These are phyloP conservation scores for Citrus sp. DNA, from an alignment of 345 rosid species.

Conservation along the genomic window DNA sequence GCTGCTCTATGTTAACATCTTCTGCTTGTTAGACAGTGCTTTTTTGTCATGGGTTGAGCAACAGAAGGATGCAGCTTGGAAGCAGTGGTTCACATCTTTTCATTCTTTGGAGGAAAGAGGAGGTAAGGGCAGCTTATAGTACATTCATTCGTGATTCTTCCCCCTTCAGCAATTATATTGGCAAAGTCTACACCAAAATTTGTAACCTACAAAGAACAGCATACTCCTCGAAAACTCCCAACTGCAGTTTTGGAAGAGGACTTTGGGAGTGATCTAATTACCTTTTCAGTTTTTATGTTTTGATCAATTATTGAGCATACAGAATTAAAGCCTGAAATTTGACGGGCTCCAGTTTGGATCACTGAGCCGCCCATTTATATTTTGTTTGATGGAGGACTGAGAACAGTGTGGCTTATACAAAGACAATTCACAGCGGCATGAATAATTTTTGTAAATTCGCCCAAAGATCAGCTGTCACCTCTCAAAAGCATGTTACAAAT, in stretches of 20 bases:
- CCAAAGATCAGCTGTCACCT: not conserved
- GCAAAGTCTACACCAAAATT: slow-evolving; percentile 1
- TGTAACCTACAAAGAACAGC: slow-evolving; percentile 13
- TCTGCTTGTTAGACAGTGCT: slow-evolving; percentile 87
- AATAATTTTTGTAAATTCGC: not conserved
- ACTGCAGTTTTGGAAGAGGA: slow-evolving; percentile 10
- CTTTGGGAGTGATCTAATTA: slow-evolving; percentile 7
- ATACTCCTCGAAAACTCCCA: slow-evolving; percentile 3
- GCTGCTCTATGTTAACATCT: slow-evolving; percentile 78
- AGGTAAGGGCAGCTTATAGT: slow-evolving; percentile 44
- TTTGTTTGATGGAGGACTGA: not conserved
- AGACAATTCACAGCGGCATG: not conserved
- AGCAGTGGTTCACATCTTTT: slow-evolving; percentile 67
- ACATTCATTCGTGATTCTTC: not conserved
- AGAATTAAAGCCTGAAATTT: not conserved
- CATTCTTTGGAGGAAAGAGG: slow-evolving; percentile 51
- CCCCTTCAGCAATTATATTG: not conserved
- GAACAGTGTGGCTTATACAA: not conserved
- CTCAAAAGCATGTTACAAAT: not conserved
- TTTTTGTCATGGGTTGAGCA: slow-evolving; percentile 90
- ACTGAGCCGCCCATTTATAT: not conserved
- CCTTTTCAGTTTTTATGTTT: slow-evolving; percentile 3
- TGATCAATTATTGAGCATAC: not conserved
- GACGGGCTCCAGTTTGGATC: not conserved
- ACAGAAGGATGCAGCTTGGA: slow-evolving; percentile 97